Base-by-base conservation (phyloP, 768 basidiomycete genomes). In the Guyanaporus albipodus region DNA sequence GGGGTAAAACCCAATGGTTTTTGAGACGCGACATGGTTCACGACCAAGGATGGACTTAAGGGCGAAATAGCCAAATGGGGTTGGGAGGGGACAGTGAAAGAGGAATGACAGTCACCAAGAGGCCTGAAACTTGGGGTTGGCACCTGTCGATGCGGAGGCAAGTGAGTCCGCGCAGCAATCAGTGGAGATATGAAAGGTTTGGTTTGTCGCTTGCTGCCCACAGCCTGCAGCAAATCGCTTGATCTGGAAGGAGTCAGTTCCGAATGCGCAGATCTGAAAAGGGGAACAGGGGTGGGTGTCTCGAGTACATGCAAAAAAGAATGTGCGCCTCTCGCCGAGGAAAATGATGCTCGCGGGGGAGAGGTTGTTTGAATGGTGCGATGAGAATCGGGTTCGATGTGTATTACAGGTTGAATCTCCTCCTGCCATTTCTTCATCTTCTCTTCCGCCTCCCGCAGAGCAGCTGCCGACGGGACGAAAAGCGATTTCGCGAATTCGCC, bases 371-470 rank as follows among this genome's bases (percentile, higher is more conserved):
- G 57, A 6, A n/a, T 33, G 18, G 46, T 9, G n/a, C 14, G 39
- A 15, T 31, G 50, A 31, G 52, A 11, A 29, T 42, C 24, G 6
- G 53, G 35, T 10, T 38, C 48, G 17, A 32, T 52, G 10, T 67
- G 63, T 2, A 70, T 64, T 0, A 52, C 48, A 14, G 39, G 36
- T n/a, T 45, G 46, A 18, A 12, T 63, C n/a, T 73, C 70, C 34
- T 71, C 67, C 29, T 70, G 62, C 80, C 79, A 82, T 21, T 69
- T 66, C 22, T 64, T 67, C 58, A 82, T 67, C 52, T 70, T 77
- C 34, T 74, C 74, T 62, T 75, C 64, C 1, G 83, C 84, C 53
- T 73, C 73, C 8, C 71, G 75, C 8, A 85, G 59, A 1, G 84
- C 79, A 19, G 67, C 66, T 26, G 67, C 69, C 6, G 83, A 84